phyloP scores from a whole-genome alignment of 2,329 filamentous ascomycete genomes.

The Penicillium expansum region DNA sequence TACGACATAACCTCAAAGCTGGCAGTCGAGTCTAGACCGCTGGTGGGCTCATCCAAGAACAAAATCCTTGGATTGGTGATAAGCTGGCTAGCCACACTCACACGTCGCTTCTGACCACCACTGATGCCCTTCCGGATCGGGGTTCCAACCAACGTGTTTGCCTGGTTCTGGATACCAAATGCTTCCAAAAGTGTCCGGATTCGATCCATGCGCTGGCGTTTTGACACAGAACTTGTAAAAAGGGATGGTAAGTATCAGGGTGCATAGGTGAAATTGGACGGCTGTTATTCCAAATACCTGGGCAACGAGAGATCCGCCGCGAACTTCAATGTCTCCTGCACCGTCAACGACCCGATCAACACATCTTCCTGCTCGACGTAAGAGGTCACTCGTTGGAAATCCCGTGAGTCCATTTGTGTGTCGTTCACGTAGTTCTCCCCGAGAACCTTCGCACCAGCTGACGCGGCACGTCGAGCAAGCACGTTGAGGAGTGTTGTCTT shows the following conservation, averaged over 20 bases:
- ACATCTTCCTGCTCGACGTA: conserved; percentile 91
- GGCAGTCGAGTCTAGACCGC: conserved; percentile 74
- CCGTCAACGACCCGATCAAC: conserved; percentile 75
- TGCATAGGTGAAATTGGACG: background rate
- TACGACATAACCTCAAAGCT: conserved; percentile 75
- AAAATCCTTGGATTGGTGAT: conserved; percentile 78
- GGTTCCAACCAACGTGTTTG: conserved; percentile 72
- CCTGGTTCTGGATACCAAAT: conserved; percentile 70
- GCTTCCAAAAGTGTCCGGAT: conserved; percentile 66
- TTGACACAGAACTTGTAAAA: conserved; percentile 47
- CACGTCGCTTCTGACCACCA: conserved; percentile 78
- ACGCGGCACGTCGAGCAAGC: conserved; percentile 62
- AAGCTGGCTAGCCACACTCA: conserved; percentile 76
- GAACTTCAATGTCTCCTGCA: conserved; percentile 75
- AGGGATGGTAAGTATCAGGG: background rate
- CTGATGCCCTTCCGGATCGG: conserved; percentile 79
- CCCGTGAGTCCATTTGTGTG: conserved; percentile 47
- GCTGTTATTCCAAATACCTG: conserved; percentile 41
- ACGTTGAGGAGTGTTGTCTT: conserved; percentile 84
- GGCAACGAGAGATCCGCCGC: conserved; percentile 66
- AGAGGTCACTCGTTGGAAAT: conserved; percentile 64
- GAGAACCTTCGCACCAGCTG: conserved; percentile 53
- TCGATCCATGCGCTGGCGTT: conserved; percentile 59
- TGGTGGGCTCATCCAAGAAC: conserved; percentile 82
- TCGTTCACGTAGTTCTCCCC: conserved; percentile 65